Conservation (phyloP, 208 protist genomes). For the Trypanosoma scelopori region DNA sequence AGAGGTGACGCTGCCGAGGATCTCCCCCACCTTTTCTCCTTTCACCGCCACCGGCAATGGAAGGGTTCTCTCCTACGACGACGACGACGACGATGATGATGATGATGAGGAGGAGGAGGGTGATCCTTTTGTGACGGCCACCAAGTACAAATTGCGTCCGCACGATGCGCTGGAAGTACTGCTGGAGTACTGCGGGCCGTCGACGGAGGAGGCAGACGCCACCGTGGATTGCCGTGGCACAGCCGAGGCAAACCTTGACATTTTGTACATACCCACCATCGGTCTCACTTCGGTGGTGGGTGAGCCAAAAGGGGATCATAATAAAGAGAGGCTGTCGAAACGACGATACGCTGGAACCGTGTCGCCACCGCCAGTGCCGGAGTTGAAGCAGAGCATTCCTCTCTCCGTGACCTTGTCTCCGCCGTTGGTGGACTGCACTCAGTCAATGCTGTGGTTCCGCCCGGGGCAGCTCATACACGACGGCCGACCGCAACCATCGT, state of each 20-base stretch:
- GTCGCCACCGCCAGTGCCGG: constrained; percentile 18
- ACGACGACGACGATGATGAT: neutral
- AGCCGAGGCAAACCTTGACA: constrained; percentile 29
- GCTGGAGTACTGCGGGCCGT: constrained; percentile 14
- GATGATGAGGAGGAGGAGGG: neutral
- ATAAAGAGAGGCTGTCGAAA: neutral
- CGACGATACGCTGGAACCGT: neutral
- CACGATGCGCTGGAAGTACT: constrained; percentile 61
- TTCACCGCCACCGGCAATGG: neutral
- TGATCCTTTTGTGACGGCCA: constrained; percentile 17
- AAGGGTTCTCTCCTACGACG: neutral
- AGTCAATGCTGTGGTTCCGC: constrained; percentile 68
- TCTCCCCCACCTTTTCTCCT: neutral
- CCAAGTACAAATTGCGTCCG: constrained; percentile 52
- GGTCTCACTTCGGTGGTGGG: constrained; percentile 9
- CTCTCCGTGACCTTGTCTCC: constrained; percentile 49
- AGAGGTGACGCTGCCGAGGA: constrained; percentile 3
- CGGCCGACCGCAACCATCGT: constrained; percentile 65
- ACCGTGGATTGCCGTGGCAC: neutral
- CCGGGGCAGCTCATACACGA: constrained; percentile 78
- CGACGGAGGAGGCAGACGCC: constrained; percentile 14
- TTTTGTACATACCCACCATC: constrained; percentile 19
- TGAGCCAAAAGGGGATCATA: neutral
- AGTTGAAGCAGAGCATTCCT: constrained; percentile 44
- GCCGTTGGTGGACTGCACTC: constrained; percentile 45